Evolutionary conservation across 225 moss, liverwort and hornwort species (phyloP).

Genomic region (Climacium dendroides): DNA sequence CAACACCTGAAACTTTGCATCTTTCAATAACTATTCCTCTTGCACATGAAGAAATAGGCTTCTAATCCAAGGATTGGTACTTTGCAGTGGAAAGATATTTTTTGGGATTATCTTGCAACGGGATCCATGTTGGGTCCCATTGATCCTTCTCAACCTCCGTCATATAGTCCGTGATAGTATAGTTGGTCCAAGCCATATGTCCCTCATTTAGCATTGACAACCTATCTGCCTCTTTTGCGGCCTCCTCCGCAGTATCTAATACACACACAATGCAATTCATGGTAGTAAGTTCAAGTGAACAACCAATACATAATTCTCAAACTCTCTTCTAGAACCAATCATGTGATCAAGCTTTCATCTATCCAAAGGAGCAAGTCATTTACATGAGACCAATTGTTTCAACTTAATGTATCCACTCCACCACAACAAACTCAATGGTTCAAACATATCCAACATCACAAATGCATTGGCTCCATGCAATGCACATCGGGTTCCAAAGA

Average conservation of each 20-base stretch:
- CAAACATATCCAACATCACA: background rate
- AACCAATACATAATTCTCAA: no score
- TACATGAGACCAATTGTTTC: no score
- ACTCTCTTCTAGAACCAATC: background rate
- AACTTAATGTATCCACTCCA: background rate
- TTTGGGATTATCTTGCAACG: background rate
- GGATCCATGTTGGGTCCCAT: background rate
- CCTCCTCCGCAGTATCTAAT: background rate
- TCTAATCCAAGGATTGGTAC: background rate
- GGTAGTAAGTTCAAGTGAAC: background rate
- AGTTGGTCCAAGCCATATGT: background rate
- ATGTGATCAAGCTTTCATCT: no score
- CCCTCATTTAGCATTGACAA: background rate
- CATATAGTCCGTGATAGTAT: background rate
- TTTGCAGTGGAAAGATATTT: background rate
- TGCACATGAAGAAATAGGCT: background rate
- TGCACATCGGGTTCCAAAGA: background rate
- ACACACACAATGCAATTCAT: background rate
- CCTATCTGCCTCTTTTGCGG: background rate
- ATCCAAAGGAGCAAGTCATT: background rate
- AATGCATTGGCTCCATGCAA: background rate
- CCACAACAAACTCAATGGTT: background rate
- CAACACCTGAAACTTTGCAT: no score
- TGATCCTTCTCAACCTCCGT: background rate
- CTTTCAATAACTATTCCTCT: background rate